Base-by-base conservation (phyloP, 148 eudicot genomes). In the Fagopyrum homotropicum region DNA sequence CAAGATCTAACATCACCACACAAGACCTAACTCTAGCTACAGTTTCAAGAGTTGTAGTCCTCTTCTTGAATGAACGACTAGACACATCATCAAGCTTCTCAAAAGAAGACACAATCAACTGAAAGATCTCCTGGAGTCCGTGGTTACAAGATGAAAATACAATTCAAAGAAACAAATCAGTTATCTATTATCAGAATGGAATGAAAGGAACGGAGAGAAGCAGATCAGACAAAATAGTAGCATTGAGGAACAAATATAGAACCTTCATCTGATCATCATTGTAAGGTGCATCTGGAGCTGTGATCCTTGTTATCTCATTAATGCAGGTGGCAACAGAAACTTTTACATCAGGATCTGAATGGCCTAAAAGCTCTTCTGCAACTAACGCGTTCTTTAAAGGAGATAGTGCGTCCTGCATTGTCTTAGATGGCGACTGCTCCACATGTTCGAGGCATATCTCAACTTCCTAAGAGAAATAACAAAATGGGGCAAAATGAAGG, bases 1-100 rank as follows among this genome's bases (percentile, higher is more conserved):
- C 98, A 46, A 96, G 89, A 83, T 96, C 99, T 84, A 96, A 60
- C 99, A 96, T 96, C 84, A 96, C 88, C n/a, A 96, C 94, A 82
- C 99, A 96, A 11, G 99, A 90, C 78, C 97, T 88, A 74, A 96
- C 97, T 84, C 87, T 92, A 17, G 94, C 88, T 72, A 96, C 92
- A n/a, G 94, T 96, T 81, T 96, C 94, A 79, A 96, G 89, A 64
- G 93, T 89, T 47, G 81, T 56, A 74, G 82, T 86, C 80, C 97
- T 87, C 80, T 87, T 92, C 43, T 35, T 45, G 79, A 84, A 86
- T 8, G 97, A 96, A 43, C 78, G 78, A 71, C 95, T 87, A 73
- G 87, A 79, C 79, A 48, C 61, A 80, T 96, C 99, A 75, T 86
- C 77, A 77, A 96, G 80, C 73, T 85, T 82, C 84, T 90, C 93